Evolutionary conservation across 2,329 filamentous ascomycete genomes (phyloP), one percentile per base, ranked within the genome.

Genomic region (Alternaria brassicicola): DNA sequence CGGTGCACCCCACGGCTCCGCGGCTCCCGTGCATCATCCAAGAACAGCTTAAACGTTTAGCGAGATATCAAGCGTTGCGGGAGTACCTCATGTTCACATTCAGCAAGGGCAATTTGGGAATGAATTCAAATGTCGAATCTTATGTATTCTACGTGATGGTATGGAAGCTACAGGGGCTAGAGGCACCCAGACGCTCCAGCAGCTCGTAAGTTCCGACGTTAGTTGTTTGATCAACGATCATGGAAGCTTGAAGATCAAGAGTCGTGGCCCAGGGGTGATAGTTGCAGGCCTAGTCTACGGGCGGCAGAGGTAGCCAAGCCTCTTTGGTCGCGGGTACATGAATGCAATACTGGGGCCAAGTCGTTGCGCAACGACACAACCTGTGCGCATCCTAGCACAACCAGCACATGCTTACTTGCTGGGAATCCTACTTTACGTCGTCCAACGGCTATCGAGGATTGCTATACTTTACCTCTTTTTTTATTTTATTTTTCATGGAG

Each of bases 61-160:
- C 52, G 45, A 55, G 45, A 38, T 42, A 55, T n/a, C 52, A 55
- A 55, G 52, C 45, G 45, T 54, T 28, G 41, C 45, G 48, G 25
- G 39, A n/a, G 19, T 26, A 28, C 10, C 19, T 25, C n/a, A n/a
- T 28, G 4, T 33, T 25, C 4, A 19, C 43, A 47, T n/a, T 23
- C 19, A 12, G 23, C 7, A 35, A 8, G 10, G 6, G 30, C 43
- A 21, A 23, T 15, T 12, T 15, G 19, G 13, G 12, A 13, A 23
- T 12, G 4, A 25, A 17, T n/a, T 15, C 13, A n/a, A 4, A 49
- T 10, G 38, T 36, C 23, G 8, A 15, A 30, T 31, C 15, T n/a
- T 23, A 15, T 21, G 17, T 23, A 23, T 23, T 23, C 43, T 35
- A 47, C 19, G 17, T 47, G 19, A 19, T 17, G 19, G 13, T 35